Evolutionary conservation across 1,284 basidiomycete species (phyloP), one percentile per base, ranked within the genome.

Genomic region (Paramarasmius palmivorus): DNA sequence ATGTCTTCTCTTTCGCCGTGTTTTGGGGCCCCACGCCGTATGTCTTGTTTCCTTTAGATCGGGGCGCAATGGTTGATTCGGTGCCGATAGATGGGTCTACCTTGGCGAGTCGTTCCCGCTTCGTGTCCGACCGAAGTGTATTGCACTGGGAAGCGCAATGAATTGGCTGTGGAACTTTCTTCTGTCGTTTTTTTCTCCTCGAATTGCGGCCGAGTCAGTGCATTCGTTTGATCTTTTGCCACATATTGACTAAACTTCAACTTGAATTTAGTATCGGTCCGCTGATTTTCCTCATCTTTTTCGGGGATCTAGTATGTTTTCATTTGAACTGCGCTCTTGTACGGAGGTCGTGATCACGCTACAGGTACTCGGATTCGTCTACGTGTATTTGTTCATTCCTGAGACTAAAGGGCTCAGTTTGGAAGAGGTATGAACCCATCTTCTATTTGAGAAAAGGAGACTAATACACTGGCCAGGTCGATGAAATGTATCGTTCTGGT

Each of bases 1-100:
- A 92, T 57, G 83, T 92, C n/a, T 79, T 85, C 59, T 81, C 79
- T 17, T 92, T 82, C 71, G 79, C 78, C 1, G 75, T 86, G 55
- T 88, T 88, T 74, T 91, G 86, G 86, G 88, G 86, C 2, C 81
- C 84, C 3, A 82, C 82, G 12, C 88, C 85, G 63, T 87, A 78
- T 77, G 84, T 84, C 17, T 75, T 19, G 37, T 6, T 78, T 73
- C 46, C 78, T 79, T 70, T 7, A 4, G 4, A 17, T 23, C 32
- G 12, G 9, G 23, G 15, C 6, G 41, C 20, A 22, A 32, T 15
- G 6, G n/a, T 17, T 14, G 19, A 36, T n/a, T 35, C 6, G 9
- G n/a, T 40, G 17, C n/a, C 48, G n/a, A 32, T 32, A 75, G 72
- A 56, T 77, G 71, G 74, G 75, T 75, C 15, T 74, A 73, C 52